Evolutionary conservation across 2,329 filamentous ascomycete species (phyloP).

Genomic region (Calonectria pteridis): DNA sequence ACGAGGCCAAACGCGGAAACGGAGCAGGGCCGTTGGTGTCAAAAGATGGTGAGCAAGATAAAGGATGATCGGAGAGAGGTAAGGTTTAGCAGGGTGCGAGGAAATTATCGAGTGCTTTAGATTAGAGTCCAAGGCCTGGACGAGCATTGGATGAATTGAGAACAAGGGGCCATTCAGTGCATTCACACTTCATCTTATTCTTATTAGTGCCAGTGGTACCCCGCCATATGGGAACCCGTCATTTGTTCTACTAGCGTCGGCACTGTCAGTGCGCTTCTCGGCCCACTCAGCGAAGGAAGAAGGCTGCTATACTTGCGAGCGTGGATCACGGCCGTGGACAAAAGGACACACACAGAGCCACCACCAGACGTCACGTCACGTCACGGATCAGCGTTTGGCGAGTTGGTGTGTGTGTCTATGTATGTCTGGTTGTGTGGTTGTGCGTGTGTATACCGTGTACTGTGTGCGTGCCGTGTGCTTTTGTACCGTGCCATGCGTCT

Average conservation of each 20-base stretch:
- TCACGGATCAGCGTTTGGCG: background rate
- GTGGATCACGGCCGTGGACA: background rate
- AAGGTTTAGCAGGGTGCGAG: background rate
- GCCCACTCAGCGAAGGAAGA: background rate
- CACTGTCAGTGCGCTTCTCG: slow-evolving; percentile 1
- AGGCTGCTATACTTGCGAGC: background rate
- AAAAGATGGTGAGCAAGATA: background rate
- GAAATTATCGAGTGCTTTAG: slow-evolving; percentile 2
- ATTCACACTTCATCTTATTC: slow-evolving; percentile 13
- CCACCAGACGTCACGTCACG: background rate
- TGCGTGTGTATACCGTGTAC: background rate
- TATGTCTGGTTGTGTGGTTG: background rate
- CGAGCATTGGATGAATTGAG: slow-evolving; percentile 3
- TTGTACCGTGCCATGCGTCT: background rate
- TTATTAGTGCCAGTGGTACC: slow-evolving; percentile 14
- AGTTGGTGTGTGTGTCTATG: background rate
- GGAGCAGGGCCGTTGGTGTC: background rate
- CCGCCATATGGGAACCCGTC: slow-evolving; percentile 12
- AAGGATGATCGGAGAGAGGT: background rate
- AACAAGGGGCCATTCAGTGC: background rate
- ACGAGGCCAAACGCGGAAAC: background rate
- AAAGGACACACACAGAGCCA: background rate
- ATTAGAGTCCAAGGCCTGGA: slow-evolving; percentile 4
- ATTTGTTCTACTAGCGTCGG: slow-evolving; percentile 11
- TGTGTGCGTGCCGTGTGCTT: background rate